Evolutionary conservation across 345 rosid genomes (phyloP).

Genomic region (Arabis alpina): DNA sequence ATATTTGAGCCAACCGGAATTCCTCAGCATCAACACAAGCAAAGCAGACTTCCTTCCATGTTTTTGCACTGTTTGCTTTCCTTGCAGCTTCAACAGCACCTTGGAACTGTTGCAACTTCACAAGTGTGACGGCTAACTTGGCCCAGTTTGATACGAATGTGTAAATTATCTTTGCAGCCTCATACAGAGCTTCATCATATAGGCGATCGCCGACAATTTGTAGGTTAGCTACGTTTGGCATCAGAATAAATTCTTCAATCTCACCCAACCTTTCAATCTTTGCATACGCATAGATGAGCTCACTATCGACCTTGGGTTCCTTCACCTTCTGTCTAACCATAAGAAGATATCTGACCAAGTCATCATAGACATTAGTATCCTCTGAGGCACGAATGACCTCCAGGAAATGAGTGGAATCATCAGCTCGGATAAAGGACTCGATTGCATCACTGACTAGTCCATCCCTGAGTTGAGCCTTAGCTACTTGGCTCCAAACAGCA

Average conservation of each 20-base stretch:
- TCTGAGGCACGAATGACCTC: conserved; percentile 79
- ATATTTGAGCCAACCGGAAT: conserved; percentile 94
- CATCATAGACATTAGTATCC: conserved; percentile 87
- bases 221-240: conserved; percentile 98
- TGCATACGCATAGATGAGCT: conserved; percentile 98
- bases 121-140: conserved; percentile 95
- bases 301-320: conserved; percentile 97
- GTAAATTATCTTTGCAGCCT: conserved; percentile 96
- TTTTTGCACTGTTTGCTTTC: conserved; percentile 98
- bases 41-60: conserved; percentile 99
- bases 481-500: conserved; percentile 98
- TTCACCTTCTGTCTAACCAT: conserved; percentile 98
- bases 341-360: conserved; percentile 91
- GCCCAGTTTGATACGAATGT: conserved; percentile 98
- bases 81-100: conserved; percentile 99
- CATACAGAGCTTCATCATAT: conserved; percentile 84
- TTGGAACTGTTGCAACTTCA: conserved; percentile 93
- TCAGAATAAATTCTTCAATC: conserved; percentile 94
- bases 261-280: conserved; percentile 93
- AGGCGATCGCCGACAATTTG: conserved; percentile 97
- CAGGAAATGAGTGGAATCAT: conserved; percentile 77
- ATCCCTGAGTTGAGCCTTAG: conserved; percentile 91
- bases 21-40: conserved; percentile 99
- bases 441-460: conserved; percentile 97
- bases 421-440: conserved; percentile 95